Base-by-base conservation (phyloP, 768 basidiomycete genomes). In the Macrolepiota albuminosa region DNA sequence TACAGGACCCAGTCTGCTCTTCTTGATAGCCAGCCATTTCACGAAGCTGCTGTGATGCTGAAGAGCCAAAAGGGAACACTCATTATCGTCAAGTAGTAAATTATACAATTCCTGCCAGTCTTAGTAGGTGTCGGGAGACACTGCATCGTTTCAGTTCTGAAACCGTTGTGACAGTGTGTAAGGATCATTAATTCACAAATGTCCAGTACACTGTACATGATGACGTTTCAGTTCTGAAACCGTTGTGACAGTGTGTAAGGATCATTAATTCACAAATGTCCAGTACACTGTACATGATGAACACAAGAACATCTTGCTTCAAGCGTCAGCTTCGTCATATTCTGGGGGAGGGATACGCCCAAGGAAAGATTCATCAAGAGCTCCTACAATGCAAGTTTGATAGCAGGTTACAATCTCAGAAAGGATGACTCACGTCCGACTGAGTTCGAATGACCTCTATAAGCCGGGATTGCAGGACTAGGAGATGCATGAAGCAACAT, bases 391-490 rank as follows among this genome's bases (percentile, higher is more conserved):
- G 53, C 8, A 31, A 29, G 50, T 46, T 11, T 46, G 40, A 33
- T 42, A 49, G 42, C 42, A 48, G 33, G 60, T 39, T 13, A 56
- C 45, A 14, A 53, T 5, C 33, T n/a, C 31, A n/a, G 42, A 24
- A 37, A 51, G 21, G 21, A 16, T 24, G 8, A 53, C 77, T 63
- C 55, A 79, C 78, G 76, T 21, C 78, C 80, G 33, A 75, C 72
- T 26, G 66, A 65, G 21, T 61, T 71, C 1, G 65, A 56, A 50
- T 78, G 75, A 10, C 77, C 78, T 59, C 77, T 67, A 55, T 78
- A 80, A 3, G 79, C 75, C 4, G 76, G 74, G 18, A 79, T 68
- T 2, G 75, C 71, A 21, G 80, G 79, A 56, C 77, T 78, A 0
- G 78, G 79, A 0, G 76, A 74, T 36, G 73, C 58, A 45, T 72